phyloP scores from a whole-genome alignment of 306 rosid genomes.

The Mucuna pruriens region DNA sequence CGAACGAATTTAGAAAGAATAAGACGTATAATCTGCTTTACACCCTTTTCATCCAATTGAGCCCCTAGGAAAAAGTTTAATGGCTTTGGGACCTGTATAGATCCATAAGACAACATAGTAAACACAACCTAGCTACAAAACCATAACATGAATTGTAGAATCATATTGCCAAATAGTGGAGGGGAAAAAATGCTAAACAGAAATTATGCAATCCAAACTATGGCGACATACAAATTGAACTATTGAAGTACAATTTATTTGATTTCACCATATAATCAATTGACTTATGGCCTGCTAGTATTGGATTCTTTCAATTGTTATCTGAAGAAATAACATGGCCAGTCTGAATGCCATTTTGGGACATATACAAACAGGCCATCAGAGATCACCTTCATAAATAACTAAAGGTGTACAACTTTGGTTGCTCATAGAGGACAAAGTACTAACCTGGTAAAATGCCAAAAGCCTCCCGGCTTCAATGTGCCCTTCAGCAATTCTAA shows the following conservation, averaged over 20 bases:
- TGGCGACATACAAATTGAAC: neutral
- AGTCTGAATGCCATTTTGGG: neutral
- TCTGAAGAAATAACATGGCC: neutral
- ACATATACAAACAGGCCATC: neutral
- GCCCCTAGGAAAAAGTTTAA: conserved; percentile 76
- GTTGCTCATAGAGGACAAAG: conserved; percentile 13
- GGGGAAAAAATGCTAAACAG: conserved; percentile 12
- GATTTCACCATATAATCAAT: conserved; percentile 18
- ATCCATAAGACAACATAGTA: conserved; percentile 22
- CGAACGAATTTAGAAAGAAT: conserved; percentile 91
- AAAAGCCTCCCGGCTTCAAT: conserved; percentile 96
- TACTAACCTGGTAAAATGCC: conserved; percentile 85
- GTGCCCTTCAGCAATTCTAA: conserved; percentile 85
- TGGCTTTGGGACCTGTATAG: conserved; percentile 91
- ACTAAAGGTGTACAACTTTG: conserved; percentile 20
- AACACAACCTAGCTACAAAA: conserved; percentile 31
- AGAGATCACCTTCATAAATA: conserved; percentile 26
- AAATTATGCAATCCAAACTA: conserved; percentile 25
- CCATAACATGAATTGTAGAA: conserved; percentile 30
- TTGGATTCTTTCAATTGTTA: neutral
- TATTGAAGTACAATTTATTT: neutral
- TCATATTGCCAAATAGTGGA: conserved; percentile 25
- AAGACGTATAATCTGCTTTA: conserved; percentile 96
- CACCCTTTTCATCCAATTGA: conserved; percentile 82
- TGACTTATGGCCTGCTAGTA: neutral